Percentiles rank a stretch among this genome's conserved stretches.
phyloP scores from a whole-genome alignment of 2,329 filamentous ascomycete species.

The Ascosphaera aggregata region DNA sequence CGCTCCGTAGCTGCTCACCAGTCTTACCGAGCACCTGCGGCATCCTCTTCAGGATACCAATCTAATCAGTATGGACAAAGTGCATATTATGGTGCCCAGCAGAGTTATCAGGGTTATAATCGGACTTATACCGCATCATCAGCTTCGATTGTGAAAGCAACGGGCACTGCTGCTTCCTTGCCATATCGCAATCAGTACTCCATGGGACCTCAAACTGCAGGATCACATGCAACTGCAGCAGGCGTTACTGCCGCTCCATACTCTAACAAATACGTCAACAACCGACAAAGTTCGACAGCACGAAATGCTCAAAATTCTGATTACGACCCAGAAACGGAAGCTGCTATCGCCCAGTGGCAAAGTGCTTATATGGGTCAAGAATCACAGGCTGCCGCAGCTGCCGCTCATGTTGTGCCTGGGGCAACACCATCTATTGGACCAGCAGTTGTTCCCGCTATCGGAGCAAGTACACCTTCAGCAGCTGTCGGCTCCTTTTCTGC shows the following conservation, averaged over 20 bases:
- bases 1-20: constrained; percentile 29
- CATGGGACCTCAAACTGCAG: constrained; percentile 10
- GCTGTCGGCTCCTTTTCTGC: constrained; percentile 14
- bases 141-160: constrained; percentile 9
- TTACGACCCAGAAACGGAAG: constrained; percentile 57
- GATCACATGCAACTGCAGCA: constrained; percentile 10
- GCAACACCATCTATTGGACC: constrained; percentile 19
- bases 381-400: constrained; percentile 10
- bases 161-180: constrained; percentile 14
- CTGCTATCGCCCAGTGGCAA: constrained; percentile 87
- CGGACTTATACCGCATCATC: background rate
- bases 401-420: constrained; percentile 14
- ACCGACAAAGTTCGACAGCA: constrained; percentile 35
- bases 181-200: constrained; percentile 8
- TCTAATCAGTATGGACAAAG: background rate
- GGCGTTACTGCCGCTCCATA: constrained; percentile 17
- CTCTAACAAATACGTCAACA: constrained; percentile 20
- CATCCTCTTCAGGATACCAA: background rate
- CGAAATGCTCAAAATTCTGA: constrained; percentile 15
- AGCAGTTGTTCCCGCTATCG: constrained; percentile 20
- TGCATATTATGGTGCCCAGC: background rate
- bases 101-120: background rate
- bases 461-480: constrained; percentile 9
- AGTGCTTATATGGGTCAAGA: constrained; percentile 58
- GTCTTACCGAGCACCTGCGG: constrained; percentile 13